Conservation (phyloP, 495 filamentous ascomycete species). For the Pseudoneurospora amorphoporcata region DNA sequence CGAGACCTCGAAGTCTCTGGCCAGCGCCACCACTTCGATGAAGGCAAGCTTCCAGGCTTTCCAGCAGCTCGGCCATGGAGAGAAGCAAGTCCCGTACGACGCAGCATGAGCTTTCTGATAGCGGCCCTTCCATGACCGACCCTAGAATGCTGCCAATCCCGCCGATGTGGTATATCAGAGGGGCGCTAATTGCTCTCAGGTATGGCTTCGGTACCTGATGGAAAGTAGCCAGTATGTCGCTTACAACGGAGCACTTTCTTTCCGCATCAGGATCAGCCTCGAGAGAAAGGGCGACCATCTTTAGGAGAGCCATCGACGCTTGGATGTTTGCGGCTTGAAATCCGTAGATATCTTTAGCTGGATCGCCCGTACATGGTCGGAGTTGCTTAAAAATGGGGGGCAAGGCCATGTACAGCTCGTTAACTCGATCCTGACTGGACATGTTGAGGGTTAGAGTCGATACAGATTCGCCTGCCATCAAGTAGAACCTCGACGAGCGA, state of each 20-base stretch:
- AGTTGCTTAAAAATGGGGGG: conserved; percentile 30
- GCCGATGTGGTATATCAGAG: conserved; percentile 39
- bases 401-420: conserved; percentile 29
- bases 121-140: conserved; percentile 37
- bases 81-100: conserved; percentile 35
- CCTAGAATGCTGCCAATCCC: conserved; percentile 41
- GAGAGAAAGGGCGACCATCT: conserved; percentile 37
- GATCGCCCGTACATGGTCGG: conserved; percentile 22
- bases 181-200: conserved; percentile 39
- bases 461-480: conserved; percentile 12
- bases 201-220: conserved; percentile 35
- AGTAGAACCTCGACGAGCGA: conserved; percentile 15
- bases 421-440: conserved; percentile 30
- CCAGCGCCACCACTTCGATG: conserved; percentile 31
- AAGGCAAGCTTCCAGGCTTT: conserved; percentile 33
- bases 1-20: conserved; percentile 30
- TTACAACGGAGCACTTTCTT: conserved; percentile 38
- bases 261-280: conserved; percentile 29
- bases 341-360: conserved; percentile 30
- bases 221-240: conserved; percentile 37
- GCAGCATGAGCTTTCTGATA: conserved; percentile 36
- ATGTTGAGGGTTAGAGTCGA: conserved; percentile 11
- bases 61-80: conserved; percentile 40
- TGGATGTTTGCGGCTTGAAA: conserved; percentile 47
- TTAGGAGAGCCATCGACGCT: conserved; percentile 39